These are phyloP conservation scores for Phtheirospermum japonicum DNA, from an alignment of 257 asterid species.

Conservation along the genomic window DNA sequence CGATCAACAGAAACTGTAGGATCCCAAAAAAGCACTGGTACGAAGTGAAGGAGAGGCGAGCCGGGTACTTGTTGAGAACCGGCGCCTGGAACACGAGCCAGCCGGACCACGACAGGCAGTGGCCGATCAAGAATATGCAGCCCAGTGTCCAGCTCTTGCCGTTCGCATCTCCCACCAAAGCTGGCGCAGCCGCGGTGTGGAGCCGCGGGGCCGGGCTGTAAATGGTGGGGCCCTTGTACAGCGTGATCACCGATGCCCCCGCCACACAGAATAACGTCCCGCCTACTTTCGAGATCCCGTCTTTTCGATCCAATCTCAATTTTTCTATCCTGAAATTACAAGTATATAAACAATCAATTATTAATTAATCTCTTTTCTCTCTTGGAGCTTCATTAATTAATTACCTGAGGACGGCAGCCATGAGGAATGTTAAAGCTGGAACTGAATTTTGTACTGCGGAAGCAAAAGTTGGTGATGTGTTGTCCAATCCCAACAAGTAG, in stretches of 20 bases:
- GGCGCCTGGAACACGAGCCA: conserved; percentile 98
- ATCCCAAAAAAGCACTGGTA: conserved; percentile 90
- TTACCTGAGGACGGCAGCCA: conserved; percentile 85
- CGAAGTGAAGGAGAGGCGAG: conserved; percentile 86
- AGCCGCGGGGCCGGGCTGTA: conserved; percentile 73
- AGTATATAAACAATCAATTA: too few relatives aligned
- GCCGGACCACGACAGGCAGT: conserved; percentile 92
- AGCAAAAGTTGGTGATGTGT: conserved; percentile 96
- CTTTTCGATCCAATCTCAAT: conserved; percentile 73
- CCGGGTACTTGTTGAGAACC: conserved; percentile 76
- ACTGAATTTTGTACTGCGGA: conserved; percentile 96
- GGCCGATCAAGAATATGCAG: conserved; percentile 89
- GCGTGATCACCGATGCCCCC: conserved; percentile 93
- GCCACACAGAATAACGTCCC: conserved; percentile 84
- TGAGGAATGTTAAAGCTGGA: conserved; percentile 93
- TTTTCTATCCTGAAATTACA: conserved; percentile 66
- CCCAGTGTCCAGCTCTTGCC: conserved; percentile 92
- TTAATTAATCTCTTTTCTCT: too few relatives aligned
- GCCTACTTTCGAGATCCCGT: conserved; percentile 76
- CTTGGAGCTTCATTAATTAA: not conserved
- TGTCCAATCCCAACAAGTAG: conserved; percentile 92
- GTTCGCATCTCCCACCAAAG: conserved; percentile 39
- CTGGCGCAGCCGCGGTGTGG: conserved; percentile 16
- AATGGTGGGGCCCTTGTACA: conserved; percentile 86
- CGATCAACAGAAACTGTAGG: conserved; percentile 77